These are phyloP conservation scores for Durotheca rogersii DNA, from an alignment of 495 filamentous ascomycete species.

Conservation along the genomic window DNA sequence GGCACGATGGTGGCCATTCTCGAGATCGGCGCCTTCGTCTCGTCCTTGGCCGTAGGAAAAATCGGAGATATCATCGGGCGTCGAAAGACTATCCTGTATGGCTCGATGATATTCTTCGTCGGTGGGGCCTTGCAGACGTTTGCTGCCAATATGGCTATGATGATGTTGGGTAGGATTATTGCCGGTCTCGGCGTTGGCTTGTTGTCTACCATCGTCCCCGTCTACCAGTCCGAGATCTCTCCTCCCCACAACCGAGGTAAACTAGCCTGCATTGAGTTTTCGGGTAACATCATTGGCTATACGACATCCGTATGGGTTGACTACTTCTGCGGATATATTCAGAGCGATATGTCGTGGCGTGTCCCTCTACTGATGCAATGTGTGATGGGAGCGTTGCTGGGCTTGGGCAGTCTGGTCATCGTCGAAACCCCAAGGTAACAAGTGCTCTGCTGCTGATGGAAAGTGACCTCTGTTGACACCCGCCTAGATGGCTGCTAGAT, in stretches of 20 bases:
- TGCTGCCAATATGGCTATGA: constrained; percentile 80
- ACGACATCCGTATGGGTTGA: constrained; percentile 97
- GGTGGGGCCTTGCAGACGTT: constrained; percentile 86
- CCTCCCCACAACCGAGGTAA: constrained; percentile 94
- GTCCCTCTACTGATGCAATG: constrained; percentile 90
- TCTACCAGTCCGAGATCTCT: constrained; percentile 98
- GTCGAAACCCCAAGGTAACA: constrained; percentile 89
- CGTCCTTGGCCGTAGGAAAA: constrained; percentile 83
- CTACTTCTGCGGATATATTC: constrained; percentile 92
- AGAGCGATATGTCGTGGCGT: constrained; percentile 85
- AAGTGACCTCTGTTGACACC: constrained; percentile 15
- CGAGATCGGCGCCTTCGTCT: constrained; percentile 88
- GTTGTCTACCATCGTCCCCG: constrained; percentile 93
- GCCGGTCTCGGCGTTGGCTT: constrained; percentile 93
- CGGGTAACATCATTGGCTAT: constrained; percentile 94
- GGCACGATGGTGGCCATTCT: constrained; percentile 97
- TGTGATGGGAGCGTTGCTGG: constrained; percentile 85
- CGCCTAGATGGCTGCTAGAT: constrained; percentile 83
- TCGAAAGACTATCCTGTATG: constrained; percentile 88
- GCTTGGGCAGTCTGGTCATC: constrained; percentile 83
- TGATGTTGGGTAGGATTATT: constrained; percentile 86
- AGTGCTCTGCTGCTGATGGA: constrained; percentile 10
- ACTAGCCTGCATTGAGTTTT: constrained; percentile 96
- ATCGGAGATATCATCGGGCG: constrained; percentile 92
- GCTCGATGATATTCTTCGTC: constrained; percentile 86